A percentile compares a stretch with the other conserved stretches of the same genome.
Evolutionary conservation across 257 asterid genomes (phyloP).

Genomic region (Coffea canephora): DNA sequence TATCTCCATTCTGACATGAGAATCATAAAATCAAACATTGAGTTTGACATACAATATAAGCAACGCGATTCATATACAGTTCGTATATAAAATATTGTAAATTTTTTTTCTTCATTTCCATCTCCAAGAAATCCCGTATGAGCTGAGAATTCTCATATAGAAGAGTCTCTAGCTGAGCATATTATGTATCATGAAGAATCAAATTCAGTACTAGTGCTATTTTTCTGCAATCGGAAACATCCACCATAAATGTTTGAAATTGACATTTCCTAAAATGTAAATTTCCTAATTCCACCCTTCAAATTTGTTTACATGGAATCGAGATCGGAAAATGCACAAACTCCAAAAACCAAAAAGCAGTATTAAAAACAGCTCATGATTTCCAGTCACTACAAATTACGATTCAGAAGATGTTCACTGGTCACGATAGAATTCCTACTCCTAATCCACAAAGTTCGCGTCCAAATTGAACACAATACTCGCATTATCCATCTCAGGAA

Average conservation of each 20-base stretch:
- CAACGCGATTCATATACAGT: neutral
- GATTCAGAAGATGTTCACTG: neutral
- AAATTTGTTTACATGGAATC: neutral
- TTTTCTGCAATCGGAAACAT: neutral
- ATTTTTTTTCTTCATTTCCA: too few relatives aligned
- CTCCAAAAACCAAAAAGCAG: too few relatives aligned
- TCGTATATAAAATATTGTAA: too few relatives aligned
- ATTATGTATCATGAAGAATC: too few relatives aligned
- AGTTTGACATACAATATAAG: neutral
- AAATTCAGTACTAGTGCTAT: too few relatives aligned
- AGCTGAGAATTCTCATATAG: too few relatives aligned
- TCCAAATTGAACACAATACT: neutral
- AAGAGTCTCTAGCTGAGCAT: too few relatives aligned
- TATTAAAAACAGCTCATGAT: neutral
- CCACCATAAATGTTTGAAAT: neutral
- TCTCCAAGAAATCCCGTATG: too few relatives aligned
- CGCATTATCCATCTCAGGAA: slow-evolving; percentile 1
- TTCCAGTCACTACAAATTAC: neutral
- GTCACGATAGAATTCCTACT: neutral
- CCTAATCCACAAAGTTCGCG: neutral
- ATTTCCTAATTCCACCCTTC: neutral
- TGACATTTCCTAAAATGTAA: neutral
- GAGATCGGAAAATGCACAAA: neutral
- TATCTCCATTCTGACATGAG: neutral
- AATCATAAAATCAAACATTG: neutral